Conservation (phyloP, 768 basidiomycete species). For the Pholiota conissans region DNA sequence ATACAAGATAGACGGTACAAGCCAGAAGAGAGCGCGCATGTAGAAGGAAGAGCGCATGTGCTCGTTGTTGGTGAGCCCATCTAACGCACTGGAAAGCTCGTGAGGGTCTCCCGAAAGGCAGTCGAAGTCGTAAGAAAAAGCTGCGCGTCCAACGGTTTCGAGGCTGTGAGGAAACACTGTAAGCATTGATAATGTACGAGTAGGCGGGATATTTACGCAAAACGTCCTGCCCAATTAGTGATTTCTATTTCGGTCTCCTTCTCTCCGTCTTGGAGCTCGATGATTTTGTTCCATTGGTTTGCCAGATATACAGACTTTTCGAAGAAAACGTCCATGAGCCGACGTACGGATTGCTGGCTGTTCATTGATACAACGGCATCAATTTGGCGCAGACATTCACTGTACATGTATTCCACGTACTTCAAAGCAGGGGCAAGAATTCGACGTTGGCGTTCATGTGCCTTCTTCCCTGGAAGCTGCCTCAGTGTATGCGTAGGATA, state of each 20-base stretch:
- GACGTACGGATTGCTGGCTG: slow-evolving; percentile 52
- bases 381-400: not conserved
- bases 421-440: slow-evolving; percentile 57
- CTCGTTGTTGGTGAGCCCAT: slow-evolving; percentile 62
- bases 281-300: slow-evolving; percentile 46
- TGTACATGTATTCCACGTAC: slow-evolving; percentile 26
- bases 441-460: slow-evolving; percentile 56
- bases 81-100: slow-evolving; percentile 50
- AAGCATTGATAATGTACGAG: not conserved
- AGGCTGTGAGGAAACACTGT: slow-evolving; percentile 34
- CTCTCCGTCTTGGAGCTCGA: slow-evolving; percentile 37
- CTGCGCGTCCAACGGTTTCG: slow-evolving; percentile 60
- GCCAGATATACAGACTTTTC: slow-evolving; percentile 55
- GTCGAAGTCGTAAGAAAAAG: slow-evolving; percentile 62
- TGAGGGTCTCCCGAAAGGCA: slow-evolving; percentile 52
- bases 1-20: slow-evolving; percentile 53
- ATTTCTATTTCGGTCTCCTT: slow-evolving; percentile 51
- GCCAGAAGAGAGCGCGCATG: slow-evolving; percentile 64
- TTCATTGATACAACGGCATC: not conserved
- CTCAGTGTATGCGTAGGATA: not conserved
- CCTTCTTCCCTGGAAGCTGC: slow-evolving; percentile 43
- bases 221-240: slow-evolving; percentile 60
- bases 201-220: slow-evolving; percentile 43
- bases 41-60: slow-evolving; percentile 59
- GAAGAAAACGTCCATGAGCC: slow-evolving; percentile 50